Percentiles rank a stretch among this genome's conserved stretches.
These are phyloP conservation scores for Mycena epipterygia DNA, from an alignment of 768 basidiomycete species.

Conservation along the genomic window DNA sequence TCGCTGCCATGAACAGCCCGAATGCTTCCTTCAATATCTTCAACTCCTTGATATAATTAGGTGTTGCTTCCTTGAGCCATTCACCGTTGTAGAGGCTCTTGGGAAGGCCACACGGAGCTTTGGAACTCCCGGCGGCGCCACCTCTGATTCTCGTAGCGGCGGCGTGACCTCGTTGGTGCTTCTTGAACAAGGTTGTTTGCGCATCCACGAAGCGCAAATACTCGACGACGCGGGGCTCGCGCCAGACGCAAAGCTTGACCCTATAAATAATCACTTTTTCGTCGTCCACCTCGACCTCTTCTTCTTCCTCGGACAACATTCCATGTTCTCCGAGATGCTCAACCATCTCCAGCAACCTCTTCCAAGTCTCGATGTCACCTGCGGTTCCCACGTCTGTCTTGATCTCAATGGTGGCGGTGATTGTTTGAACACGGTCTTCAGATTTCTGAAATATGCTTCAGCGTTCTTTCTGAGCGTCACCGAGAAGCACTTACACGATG, in stretches of 20 bases:
- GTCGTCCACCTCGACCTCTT: slow-evolving; percentile 20
- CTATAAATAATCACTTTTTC: slow-evolving; percentile 1
- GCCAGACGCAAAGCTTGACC: slow-evolving; percentile 33
- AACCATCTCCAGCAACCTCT: slow-evolving; percentile 26
- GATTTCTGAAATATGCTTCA: slow-evolving; percentile 18
- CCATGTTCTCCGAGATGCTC: slow-evolving; percentile 25
- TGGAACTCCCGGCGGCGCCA: not conserved
- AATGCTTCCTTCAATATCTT: slow-evolving; percentile 31
- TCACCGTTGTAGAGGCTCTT: slow-evolving; percentile 27
- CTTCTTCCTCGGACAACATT: slow-evolving; percentile 35
- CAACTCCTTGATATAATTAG: slow-evolving; percentile 24
- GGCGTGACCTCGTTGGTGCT: slow-evolving; percentile 12
- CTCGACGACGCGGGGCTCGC: slow-evolving; percentile 29
- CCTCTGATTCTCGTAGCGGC: slow-evolving; percentile 14
- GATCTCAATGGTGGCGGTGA: slow-evolving; percentile 15
- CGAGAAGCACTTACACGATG: slow-evolving; percentile 22
- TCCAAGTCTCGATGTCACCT: slow-evolving; percentile 28
- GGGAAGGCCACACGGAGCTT: slow-evolving; percentile 29
- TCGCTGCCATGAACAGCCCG: slow-evolving; percentile 26
- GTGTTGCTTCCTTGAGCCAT: slow-evolving; percentile 26
- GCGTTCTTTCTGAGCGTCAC: not conserved
- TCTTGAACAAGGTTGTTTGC: slow-evolving; percentile 20
- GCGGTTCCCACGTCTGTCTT: slow-evolving; percentile 10
- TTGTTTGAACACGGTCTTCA: slow-evolving; percentile 14
- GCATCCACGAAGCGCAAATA: slow-evolving; percentile 31